A percentile compares a stretch with the other conserved stretches of the same genome.
Conservation (phyloP, 2,329 filamentous ascomycete genomes). For the Alternaria sp. region DNA sequence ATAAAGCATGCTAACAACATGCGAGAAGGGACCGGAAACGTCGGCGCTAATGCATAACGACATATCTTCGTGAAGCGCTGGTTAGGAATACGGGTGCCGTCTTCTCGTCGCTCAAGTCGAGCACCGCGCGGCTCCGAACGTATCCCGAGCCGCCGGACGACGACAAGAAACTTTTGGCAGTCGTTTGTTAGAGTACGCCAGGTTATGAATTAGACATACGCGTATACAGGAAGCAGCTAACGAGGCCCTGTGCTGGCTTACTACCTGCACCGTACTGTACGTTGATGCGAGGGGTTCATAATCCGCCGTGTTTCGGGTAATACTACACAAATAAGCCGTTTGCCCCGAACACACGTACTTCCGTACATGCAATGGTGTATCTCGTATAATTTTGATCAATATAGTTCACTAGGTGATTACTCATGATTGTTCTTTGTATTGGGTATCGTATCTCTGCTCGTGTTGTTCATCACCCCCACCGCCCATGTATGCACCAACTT, state of each 20-base stretch:
- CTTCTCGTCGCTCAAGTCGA: background rate
- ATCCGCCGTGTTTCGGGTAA: background rate
- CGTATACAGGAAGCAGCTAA: background rate
- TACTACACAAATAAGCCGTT: background rate
- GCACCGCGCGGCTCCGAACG: background rate
- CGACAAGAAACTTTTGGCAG: background rate
- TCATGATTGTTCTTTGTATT: background rate
- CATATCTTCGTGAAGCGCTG: background rate
- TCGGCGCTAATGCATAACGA: background rate
- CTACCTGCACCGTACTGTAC: background rate
- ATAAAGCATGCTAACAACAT: background rate
- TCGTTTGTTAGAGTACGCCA: background rate
- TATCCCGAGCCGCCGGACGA: background rate
- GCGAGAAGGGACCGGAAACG: background rate
- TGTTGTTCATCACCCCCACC: background rate
- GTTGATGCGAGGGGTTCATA: background rate
- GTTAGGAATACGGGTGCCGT: background rate
- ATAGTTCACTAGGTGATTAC: background rate
- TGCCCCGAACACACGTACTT: background rate
- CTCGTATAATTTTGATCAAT: background rate
- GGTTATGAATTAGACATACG: background rate
- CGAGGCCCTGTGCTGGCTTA: background rate
- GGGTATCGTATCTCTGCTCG: slow-evolving; percentile 10
- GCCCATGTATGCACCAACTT: background rate
- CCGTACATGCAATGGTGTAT: background rate